Conservation (phyloP, 805 yeast genomes). For the Candida easanensis region DNA sequence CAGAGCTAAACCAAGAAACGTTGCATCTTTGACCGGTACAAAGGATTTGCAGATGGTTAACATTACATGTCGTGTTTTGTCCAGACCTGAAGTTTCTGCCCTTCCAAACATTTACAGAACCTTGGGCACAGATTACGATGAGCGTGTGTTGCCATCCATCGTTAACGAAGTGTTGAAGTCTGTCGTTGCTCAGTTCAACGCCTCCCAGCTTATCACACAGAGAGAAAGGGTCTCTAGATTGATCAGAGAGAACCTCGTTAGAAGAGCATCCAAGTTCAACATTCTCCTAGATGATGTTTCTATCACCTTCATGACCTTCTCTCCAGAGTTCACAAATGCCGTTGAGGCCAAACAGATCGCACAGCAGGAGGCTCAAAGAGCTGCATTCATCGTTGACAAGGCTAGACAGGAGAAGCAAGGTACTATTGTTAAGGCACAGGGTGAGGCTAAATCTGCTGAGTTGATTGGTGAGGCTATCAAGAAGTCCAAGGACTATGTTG, state of each 20-base stretch:
- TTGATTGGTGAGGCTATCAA: conserved; percentile 98
- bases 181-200: conserved; percentile 97
- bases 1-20: conserved; percentile 95
- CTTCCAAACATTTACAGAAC: conserved; percentile 89
- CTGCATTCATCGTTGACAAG: conserved; percentile 94
- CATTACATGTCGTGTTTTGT: conserved; percentile 96
- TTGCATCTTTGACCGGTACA: conserved; percentile 94
- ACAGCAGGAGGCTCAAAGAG: conserved; percentile 98
- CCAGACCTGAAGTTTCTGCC: conserved; percentile 77
- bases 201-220: conserved; percentile 97
- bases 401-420: conserved; percentile 98
- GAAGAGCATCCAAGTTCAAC: conserved; percentile 89
- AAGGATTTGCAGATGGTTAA: conserved; percentile 99
- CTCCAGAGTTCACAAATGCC: conserved; percentile 96
- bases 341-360: conserved; percentile 99
- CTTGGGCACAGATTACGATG: conserved; percentile 92
- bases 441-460: conserved; percentile 98
- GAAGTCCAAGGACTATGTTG: conserved; percentile 93
- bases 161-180: conserved; percentile 95
- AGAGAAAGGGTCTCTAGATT: conserved; percentile 92
- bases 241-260: conserved; percentile 85
- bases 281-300: conserved; percentile 92
- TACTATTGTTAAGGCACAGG: conserved; percentile 93
- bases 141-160: conserved; percentile 95
- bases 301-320: conserved; percentile 92